Base-by-base conservation (phyloP, 208 protist species). In the Leishmania major region DNA sequence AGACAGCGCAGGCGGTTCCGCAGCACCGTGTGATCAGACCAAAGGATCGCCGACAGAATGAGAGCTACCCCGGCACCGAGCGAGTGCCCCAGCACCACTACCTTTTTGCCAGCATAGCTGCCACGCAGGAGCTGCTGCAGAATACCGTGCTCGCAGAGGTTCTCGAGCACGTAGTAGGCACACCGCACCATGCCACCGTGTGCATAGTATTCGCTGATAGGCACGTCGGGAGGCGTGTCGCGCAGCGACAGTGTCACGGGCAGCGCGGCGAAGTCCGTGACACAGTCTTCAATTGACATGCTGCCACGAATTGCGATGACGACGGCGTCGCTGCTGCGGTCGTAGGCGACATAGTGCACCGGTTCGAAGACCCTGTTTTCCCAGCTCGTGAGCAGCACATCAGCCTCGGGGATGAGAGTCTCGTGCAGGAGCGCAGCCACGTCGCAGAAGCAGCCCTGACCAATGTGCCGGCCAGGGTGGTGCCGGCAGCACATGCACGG, bases 271-370 rank as follows among this genome's bases (percentile, higher is more conserved):
- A 97, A 83, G 78, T 98, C 95, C 28, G 95, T 98, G 53, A 97
- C 67, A 66, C 91, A 95, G 79, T 98, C 95, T 10, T 85, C 83
- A 57, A 98, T 81, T 17, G 93, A 96, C 92, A 97, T 94, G 79
- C 94, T 98, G 71, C 95, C 95, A 37, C 95, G 91, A 69, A 98
- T 93, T 0, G 90, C 89, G n/a, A 98, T 81, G 49, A 98, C 77
- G 17, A 98, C 47, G 31, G 90, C 51, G 75, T 96, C 86, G 11
- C 75, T 94, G 25, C 17, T 49, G 64, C 83, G 77, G 78, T 96
- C 92, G 57, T 93, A 87, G 57, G 88, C 92, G 62, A 92, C 93
- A 84, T 93, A 97, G 86, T 96, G 90, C 28, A 96, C 93, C 5
- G 95, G 93, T 70, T 90, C 74, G 83, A 92, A 97, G 1, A 94